Evolutionary conservation across 2,329 filamentous ascomycete genomes (phyloP), one percentile per base, ranked within the genome.

Genomic region (Monosporascus ibericus): DNA sequence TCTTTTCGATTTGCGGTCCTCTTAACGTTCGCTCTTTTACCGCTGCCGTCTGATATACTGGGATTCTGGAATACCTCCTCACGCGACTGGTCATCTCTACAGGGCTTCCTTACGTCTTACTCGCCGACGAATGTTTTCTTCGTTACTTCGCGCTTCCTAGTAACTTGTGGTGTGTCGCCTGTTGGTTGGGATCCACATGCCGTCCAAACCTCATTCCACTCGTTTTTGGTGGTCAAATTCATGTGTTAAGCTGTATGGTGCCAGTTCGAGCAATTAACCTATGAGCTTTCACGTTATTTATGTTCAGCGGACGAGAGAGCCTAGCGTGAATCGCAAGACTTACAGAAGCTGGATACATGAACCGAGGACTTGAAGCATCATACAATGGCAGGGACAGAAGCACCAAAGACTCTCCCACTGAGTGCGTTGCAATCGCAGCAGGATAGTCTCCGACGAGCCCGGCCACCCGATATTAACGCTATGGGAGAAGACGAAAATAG

Each of bases 381-480:
- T n/a, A n/a, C 7, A n/a, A 46, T 46, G 42, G 24, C 42, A 46
- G 42, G n/a, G 22, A 46, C n/a, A 18, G 42, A 46, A 22, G 42
- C 5, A 7, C 24, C 22, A 46, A 46, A 15, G 22, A n/a, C 9
- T n/a, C 7, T 24, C 25, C 25, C 42, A 2, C n/a, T 46, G 42
- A 30, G 20, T 22, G 42, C 42, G 2, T 14, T 46, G n/a, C 42
- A 46, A 18, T 46, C 42, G 14, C 42, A 22, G 25, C 42, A 46
- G 15, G 42, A 46, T 52, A 65, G 68, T 22, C 56, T 64, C 27
- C 68, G 70, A 54, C 68, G 73, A 46, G 56, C 65, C 50, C 65
- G 73, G 22, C 74, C 74, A 15, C 71, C 73, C 27, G 64, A 74
- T 56, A 61, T 72, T 34, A 59, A 46, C 5, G 42, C 64, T 9